Conservation (phyloP, 139 green algal species). For the Gonium pectorale region DNA sequence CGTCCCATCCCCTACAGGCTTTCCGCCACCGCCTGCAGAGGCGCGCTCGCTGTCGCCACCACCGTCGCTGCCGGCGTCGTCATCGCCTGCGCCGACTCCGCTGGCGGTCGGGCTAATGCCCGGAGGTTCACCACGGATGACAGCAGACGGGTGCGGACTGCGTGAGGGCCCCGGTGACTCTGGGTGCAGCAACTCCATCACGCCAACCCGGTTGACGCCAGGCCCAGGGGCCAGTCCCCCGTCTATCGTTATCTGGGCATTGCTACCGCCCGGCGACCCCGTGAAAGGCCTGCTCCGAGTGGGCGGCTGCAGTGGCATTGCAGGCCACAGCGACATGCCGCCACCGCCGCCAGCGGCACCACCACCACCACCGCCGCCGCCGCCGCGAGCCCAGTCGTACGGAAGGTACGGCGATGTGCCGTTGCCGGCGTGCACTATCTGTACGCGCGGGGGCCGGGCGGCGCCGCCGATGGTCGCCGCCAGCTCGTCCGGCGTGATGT, state of each 20-base stretch:
- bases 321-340: constrained; percentile 2
- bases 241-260: no score
- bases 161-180: neutral
- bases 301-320: constrained; percentile 16
- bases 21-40: neutral
- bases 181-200: neutral
- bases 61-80: neutral
- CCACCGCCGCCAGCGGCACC: neutral
- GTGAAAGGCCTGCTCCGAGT: constrained; percentile 2
- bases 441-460: neutral
- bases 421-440: neutral
- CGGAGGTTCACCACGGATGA: no score
- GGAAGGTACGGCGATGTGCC: neutral
- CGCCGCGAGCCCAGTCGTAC: neutral
- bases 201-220: no score
- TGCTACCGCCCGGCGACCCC: no score
- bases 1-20: no score
- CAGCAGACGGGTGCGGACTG: no score
- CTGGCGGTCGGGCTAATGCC: no score
- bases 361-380: neutral
- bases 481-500: neutral
- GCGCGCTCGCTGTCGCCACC: neutral
- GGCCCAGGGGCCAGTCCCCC: no score
- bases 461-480: neutral
- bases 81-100: no score